Evolutionary conservation across 805 yeast genomes (phyloP), one percentile per base, ranked within the genome.

Genomic region (Cyberlindnera maclurae): DNA sequence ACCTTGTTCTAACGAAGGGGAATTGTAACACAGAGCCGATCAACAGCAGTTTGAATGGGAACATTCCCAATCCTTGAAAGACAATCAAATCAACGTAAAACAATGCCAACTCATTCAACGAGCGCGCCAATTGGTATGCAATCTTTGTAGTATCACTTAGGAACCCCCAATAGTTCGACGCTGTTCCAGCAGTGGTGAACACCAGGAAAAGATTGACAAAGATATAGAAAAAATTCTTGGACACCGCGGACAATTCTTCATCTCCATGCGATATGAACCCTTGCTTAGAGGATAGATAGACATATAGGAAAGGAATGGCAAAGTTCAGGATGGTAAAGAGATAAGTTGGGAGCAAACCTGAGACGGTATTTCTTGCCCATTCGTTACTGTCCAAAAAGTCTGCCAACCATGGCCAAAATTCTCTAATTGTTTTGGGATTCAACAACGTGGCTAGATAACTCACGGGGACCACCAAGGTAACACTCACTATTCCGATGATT

Each of bases 181-280:
- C 90, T 1, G 96, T 86, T 46, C 96, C 96, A 7, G 94, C 95
- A 52, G 89, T 73, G 1, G 97, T 90, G 65, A 93, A 93, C 20
- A 90, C 95, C 55, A 90, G 67, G 56, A 90, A 93, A 72, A 93
- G 70, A 60, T 90, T 90, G 46, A 90, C 95, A 63, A 93, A 93
- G 28, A 89, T 83, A 60, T 88, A 93, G 58, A 93, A 89, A 63
- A 89, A 90, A 65, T 93, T 93, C 62, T 90, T 90, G 20, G 93
- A 79, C 3, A 90, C 94, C 17, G 88, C 76, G 0, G 96, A 82
- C 13, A 88, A 63, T 57, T 93, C 97, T 49, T 85, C 96, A 49
- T 93, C 97, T 29, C 95, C 89, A 51, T 83, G 81, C 5, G 97
- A 87, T 0, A 94, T 79, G 51, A 77, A 85, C 0, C 97, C 97